A percentile compares a stretch with the other conserved stretches of the same genome.
phyloP scores from a whole-genome alignment of 2,329 filamentous ascomycete genomes.

The Daldinia sp. region DNA sequence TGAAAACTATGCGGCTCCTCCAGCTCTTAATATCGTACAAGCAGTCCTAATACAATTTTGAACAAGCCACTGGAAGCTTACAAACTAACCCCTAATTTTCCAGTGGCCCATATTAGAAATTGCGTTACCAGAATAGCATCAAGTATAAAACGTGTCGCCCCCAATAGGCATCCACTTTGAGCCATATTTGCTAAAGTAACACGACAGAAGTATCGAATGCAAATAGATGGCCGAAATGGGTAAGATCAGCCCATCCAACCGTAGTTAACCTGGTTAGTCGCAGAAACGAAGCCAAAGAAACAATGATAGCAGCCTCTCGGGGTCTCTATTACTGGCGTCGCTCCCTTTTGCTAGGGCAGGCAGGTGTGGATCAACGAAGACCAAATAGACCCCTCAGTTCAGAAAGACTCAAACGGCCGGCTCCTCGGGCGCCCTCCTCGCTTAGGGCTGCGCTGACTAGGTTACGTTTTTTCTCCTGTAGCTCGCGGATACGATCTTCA shows the following conservation, averaged over 20 bases:
- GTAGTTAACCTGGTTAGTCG: not conserved
- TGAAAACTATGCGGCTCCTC: conserved; percentile 13
- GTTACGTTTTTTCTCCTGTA: conserved; percentile 74
- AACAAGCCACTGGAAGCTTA: not conserved
- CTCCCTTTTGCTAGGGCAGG: not conserved
- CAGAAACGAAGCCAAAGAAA: conserved; percentile 7
- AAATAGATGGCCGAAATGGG: not conserved
- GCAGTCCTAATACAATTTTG: not conserved
- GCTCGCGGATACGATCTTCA: conserved; percentile 74
- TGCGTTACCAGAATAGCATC: conserved; percentile 14
- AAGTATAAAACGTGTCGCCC: not conserved
- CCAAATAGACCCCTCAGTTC: conserved; percentile 39
- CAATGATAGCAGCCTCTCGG: not conserved
- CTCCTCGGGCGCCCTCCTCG: conserved; percentile 33
- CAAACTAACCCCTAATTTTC: not conserved
- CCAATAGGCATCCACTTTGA: not conserved
- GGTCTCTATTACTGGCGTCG: not conserved
- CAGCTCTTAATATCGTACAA: conserved; percentile 17
- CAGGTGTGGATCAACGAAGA: not conserved
- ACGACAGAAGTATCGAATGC: not conserved
- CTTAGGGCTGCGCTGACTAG: conserved; percentile 58
- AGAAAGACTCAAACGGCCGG: conserved; percentile 15
- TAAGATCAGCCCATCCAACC: not conserved
- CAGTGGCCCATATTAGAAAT: not conserved
- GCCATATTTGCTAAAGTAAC: conserved; percentile 3